These are phyloP conservation scores for Ziziphus jujuba DNA, from an alignment of 306 rosid genomes.

Conservation along the genomic window DNA sequence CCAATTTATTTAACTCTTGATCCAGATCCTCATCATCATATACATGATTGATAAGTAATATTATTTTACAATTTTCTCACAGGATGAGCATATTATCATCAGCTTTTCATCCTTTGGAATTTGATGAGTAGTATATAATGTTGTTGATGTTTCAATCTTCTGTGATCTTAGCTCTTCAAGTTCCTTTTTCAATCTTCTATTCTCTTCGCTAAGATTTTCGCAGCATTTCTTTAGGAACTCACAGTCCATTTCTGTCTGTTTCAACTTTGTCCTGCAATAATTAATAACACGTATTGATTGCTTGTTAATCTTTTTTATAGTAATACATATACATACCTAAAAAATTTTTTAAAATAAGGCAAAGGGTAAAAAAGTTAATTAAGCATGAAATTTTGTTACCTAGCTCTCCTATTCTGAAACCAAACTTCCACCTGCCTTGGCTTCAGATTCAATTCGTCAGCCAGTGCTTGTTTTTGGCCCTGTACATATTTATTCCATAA, in stretches of 20 bases:
- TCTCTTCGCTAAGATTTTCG: slow-evolving; percentile 64
- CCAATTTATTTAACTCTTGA: no score
- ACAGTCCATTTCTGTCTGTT: slow-evolving; percentile 74
- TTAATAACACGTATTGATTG: background rate
- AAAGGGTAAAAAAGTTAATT: background rate
- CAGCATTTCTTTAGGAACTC: slow-evolving; percentile 73
- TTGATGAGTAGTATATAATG: slow-evolving; percentile 35
- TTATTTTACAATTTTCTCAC: no score
- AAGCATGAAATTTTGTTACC: background rate
- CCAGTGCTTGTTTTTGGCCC: slow-evolving; percentile 31
- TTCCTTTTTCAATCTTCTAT: slow-evolving; percentile 69
- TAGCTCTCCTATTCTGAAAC: slow-evolving; percentile 44
- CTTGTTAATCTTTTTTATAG: background rate
- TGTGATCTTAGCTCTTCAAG: slow-evolving; percentile 54
- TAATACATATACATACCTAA: no score
- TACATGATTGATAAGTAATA: no score
- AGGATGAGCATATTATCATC: no score
- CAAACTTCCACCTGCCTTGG: slow-evolving; percentile 43
- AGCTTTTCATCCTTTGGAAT: slow-evolving; percentile 38
- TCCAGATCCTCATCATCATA: no score
- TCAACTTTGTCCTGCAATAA: slow-evolving; percentile 72
- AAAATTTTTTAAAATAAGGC: background rate
- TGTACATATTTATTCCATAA: slow-evolving; percentile 1
- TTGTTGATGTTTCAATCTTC: slow-evolving; percentile 16
- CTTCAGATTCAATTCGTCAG: slow-evolving; percentile 32